Conservation (phyloP, 164 flowering plant species). For the grape (Vitis vinifera) region ASM3070453v1 NC_081811.1:28264501-28265000, state of each 20-base stretch:
- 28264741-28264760: constrained; percentile 75
- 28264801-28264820: constrained; percentile 78
- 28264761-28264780: constrained; percentile 76
- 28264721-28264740: constrained; percentile 67
- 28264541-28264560: constrained; percentile 44
- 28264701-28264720: constrained; percentile 44
- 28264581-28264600: constrained; percentile 79
- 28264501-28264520: constrained; percentile 67
- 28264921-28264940: too few species aligned
- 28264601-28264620: constrained; percentile 68
- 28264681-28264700: constrained; percentile 85
- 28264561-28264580: constrained; percentile 61
- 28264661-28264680: constrained; percentile 54
- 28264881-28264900: too few species aligned
- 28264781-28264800: constrained; percentile 80
- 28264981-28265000: too few species aligned
- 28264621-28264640: constrained; percentile 51
- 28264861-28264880: too few species aligned
- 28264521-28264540: constrained; percentile 78
- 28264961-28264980: too few species aligned
- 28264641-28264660: constrained; percentile 68
- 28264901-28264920: too few species aligned
- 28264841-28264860: constrained; percentile 69
- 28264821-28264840: constrained; percentile 81
- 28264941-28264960: too few species aligned